These are phyloP conservation scores for Dimocarpus longan DNA, from an alignment of 345 rosid genomes.

Conservation along the genomic window DNA sequence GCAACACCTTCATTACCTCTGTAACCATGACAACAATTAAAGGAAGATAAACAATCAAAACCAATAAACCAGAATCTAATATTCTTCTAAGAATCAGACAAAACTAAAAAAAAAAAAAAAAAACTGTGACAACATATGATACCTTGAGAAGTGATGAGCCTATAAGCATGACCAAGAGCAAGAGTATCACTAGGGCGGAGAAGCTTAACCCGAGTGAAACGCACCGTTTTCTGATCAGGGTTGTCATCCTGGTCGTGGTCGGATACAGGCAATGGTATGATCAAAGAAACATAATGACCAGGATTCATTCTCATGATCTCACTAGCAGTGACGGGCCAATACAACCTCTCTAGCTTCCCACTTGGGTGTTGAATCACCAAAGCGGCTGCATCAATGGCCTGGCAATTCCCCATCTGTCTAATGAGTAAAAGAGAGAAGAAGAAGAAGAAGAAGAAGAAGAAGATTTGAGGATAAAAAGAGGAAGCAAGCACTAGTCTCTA, in stretches of 20 bases:
- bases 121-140: neutral
- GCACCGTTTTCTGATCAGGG: constrained; percentile 37
- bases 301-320: constrained; percentile 87
- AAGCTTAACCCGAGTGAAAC: constrained; percentile 88
- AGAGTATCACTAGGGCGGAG: constrained; percentile 84
- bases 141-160: constrained; percentile 96
- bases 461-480: constrained; percentile 21
- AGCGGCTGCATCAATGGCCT: constrained; percentile 95
- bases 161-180: constrained; percentile 89
- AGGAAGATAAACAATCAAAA: neutral
- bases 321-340: constrained; percentile 65
- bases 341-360: constrained; percentile 81
- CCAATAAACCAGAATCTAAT: neutral
- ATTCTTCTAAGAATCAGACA: neutral
- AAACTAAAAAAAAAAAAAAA: neutral
- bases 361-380: constrained; percentile 86
- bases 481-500: constrained; percentile 50
- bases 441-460: neutral
- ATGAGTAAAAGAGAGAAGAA: constrained; percentile 13
- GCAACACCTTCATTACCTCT: constrained; percentile 90
- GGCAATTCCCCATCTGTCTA: constrained; percentile 87
- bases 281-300: constrained; percentile 91
- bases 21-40: constrained; percentile 11
- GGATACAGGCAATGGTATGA: constrained; percentile 76
- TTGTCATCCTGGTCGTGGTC: constrained; percentile 24